phyloP scores from a whole-genome alignment of 352 stramenopile species.

The Globisporangium irregulare region DNA sequence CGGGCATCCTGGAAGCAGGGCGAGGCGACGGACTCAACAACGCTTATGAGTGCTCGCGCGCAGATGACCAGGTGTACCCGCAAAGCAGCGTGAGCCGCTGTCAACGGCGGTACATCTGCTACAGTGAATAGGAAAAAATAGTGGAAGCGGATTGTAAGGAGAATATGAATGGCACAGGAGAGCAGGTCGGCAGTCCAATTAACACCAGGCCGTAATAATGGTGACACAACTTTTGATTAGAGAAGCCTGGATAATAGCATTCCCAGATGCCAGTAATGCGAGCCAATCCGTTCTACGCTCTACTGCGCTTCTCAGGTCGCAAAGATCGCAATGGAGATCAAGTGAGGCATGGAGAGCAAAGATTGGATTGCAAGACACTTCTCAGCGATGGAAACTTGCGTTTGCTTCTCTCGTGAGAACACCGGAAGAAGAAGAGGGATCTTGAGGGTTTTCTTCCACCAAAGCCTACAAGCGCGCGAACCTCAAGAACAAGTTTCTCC shows the following conservation, averaged over 20 bases:
- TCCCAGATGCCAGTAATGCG: background rate
- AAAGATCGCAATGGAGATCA: background rate
- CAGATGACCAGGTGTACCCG: constrained; percentile 5
- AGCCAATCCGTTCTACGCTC: background rate
- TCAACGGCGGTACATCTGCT: constrained; percentile 15
- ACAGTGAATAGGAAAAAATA: constrained; percentile 9
- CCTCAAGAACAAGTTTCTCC: background rate
- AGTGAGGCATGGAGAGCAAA: background rate
- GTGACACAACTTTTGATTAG: background rate
- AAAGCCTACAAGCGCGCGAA: background rate
- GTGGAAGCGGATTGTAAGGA: background rate
- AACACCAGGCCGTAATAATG: background rate
- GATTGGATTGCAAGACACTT: background rate
- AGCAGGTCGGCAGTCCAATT: constrained; percentile 9
- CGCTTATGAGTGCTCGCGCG: constrained; percentile 17
- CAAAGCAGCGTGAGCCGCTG: background rate
- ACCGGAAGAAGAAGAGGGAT: background rate
- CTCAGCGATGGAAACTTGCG: background rate
- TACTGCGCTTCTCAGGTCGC: background rate
- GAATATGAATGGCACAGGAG: background rate
- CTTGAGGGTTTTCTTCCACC: background rate
- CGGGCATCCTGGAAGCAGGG: constrained; percentile 11
- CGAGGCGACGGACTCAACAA: background rate
- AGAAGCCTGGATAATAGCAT: background rate
- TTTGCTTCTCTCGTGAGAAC: background rate